Base-by-base conservation (phyloP, 345 rosid genomes). In the Ricinus communis region DNA sequence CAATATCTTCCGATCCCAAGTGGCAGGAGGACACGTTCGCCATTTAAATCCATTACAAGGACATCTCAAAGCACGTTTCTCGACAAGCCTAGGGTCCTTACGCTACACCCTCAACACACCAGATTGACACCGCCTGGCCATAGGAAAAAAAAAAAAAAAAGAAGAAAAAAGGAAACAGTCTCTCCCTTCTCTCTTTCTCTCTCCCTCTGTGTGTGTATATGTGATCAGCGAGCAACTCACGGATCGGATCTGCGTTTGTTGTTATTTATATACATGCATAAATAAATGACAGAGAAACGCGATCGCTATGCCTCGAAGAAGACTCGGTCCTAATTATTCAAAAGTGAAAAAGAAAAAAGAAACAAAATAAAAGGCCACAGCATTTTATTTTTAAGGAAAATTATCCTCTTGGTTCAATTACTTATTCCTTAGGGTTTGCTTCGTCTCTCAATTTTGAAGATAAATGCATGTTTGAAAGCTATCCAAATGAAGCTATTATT, bases 181-280 rank as follows among this genome's bases (percentile, higher is more conserved):
- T 33, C 40, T 41, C 25, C 71, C 54, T 46, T n/a, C 28, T n/a
- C 36, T 40, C 62, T 71, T 24, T 54, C 56, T 74, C 81, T 74
- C 75, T 76, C 76, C 67, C 71, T 43, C 33, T 54, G 3, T 31
- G 22, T 22, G 40, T 31, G 9, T 16, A 6, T 46, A 8, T 53
- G 74, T 68, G 83, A 89, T 83, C 87, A 85, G 31, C 76, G 82
- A 68, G 78, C 74, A 67, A 77, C 72, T 82, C 73, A 9, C 76
- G 84, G 88, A 86, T 90, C 90, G 88, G 90, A 88, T 90, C 93
- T 80, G 71, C 74, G 76, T 43, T 43, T 11, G 47, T 43, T 8
- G 4, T 9, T 8, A 1, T 58, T 61, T 69, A 9, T 67, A 58
- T 66, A 74, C 36, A 45, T 65, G 43, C 62, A 16, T 38, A 55